Evolutionary conservation across 2,329 filamentous ascomycete species (phyloP), one percentile per base, ranked within the genome.

Genomic region (Trichoderma aggressivum): DNA sequence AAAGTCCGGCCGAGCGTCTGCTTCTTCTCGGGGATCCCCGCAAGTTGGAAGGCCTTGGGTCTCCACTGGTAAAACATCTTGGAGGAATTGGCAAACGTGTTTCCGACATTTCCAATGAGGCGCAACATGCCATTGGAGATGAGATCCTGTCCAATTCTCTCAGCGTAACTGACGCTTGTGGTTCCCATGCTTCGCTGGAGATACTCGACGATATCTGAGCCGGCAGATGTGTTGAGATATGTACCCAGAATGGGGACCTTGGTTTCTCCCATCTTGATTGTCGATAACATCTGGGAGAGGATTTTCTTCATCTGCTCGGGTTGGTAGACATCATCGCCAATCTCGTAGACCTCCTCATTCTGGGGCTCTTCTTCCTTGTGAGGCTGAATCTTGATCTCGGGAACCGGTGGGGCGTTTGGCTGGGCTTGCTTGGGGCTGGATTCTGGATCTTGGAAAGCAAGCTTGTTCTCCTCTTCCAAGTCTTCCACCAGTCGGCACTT

Each of bases 61-160:
- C 94, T 91, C 96, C 96, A 99, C 81, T 99, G 96, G 81, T 99
- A 99, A 80, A 93, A 95, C 90, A 98, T 92, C 82, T 92, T 94
- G 74, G 94, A 97, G 85, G 94, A 98, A 83, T 99, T 99, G 76
- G 95, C 94, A 79, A 99, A 99, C 1, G 92, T 93, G 82, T 89
- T 98, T 72, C 96, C 96, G 68, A 99, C 94, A 77, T 96, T 98
- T 74, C 96, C 96, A 73, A 99, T 89, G 67, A 99, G 86, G 65
- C 96, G 90, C 78, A 99, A 84, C 79, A 98, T 95, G 47, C 96
- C 95, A 78, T 92, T 90, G 32, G 89, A 85, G 66, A 98, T 91
- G 75, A 99, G 86, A 80, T 99, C 96, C 82, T 99, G 96, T 12
- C 96, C 96, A 75, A 99, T 95, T 59, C 92, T 89, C 86, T 99